phyloP scores from a whole-genome alignment of 257 asterid genomes.

The Rhazya stricta region DNA sequence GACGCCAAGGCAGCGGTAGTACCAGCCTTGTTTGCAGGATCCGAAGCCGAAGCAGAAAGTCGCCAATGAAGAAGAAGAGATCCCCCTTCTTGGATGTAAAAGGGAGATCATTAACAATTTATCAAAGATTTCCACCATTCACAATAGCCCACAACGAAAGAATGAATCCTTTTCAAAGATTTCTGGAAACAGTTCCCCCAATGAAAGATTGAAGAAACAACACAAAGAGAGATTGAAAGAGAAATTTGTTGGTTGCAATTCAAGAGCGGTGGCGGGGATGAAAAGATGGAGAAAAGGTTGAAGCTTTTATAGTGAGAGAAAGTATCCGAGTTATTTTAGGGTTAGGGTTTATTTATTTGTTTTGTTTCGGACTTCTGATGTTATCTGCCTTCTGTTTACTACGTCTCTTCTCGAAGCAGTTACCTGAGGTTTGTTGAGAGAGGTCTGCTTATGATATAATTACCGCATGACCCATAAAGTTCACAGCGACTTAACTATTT shows the following conservation, averaged over 20 bases:
- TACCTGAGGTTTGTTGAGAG: not conserved
- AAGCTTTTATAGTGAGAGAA: not conserved
- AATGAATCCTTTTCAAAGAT: not conserved
- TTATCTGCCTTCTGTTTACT: not conserved
- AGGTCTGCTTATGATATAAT: no score
- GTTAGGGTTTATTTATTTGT: not conserved
- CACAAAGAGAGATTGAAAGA: not conserved
- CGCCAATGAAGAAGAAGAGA: slow-evolving; percentile 38
- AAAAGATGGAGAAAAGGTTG: not conserved
- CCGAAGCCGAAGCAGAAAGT: slow-evolving; percentile 53
- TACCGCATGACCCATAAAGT: not conserved
- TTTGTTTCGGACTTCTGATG: not conserved
- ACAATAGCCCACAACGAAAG: slow-evolving; percentile 17
- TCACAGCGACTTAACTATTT: not conserved
- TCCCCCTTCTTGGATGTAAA: slow-evolving; percentile 59
- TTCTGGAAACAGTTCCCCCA: not conserved
- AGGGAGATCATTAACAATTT: slow-evolving; percentile 61
- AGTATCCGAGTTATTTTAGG: not conserved
- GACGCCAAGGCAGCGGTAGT: slow-evolving; percentile 87
- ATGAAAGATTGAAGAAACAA: not conserved
- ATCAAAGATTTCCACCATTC: slow-evolving; percentile 33
- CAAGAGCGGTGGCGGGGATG: not conserved
- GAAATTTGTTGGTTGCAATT: not conserved
- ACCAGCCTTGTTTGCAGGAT: slow-evolving; percentile 94
- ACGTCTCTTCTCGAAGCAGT: not conserved